These are phyloP conservation scores for Pseudogymnoascus sp. DNA, from an alignment of 2,329 filamentous ascomycete genomes.

Conservation along the genomic window DNA sequence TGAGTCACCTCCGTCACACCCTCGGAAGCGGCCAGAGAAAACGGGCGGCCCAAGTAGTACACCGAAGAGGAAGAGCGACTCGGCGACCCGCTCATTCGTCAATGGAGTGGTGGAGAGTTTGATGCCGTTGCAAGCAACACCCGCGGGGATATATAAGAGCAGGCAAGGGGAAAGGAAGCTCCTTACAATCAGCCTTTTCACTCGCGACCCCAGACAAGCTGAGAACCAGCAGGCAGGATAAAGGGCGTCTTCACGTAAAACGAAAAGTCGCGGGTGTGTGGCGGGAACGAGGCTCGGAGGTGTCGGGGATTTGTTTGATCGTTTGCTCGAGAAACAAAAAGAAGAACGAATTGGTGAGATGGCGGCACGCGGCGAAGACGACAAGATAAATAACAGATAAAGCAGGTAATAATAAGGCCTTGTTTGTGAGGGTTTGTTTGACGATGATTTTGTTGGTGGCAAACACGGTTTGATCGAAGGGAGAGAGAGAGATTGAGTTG, in stretches of 20 bases:
- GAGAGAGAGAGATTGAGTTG: not conserved
- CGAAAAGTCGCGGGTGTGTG: not conserved
- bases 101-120: not conserved
- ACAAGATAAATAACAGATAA: not conserved
- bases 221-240: not conserved
- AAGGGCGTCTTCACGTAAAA: not conserved
- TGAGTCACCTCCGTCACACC: conserved; percentile 7
- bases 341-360: conserved; percentile 1
- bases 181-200: not conserved
- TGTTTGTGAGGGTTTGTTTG: not conserved
- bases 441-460: not conserved
- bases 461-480: not conserved
- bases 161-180: not conserved
- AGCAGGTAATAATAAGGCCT: not conserved
- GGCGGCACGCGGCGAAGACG: not conserved
- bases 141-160: not conserved
- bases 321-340: not conserved
- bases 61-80: not conserved
- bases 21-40: not conserved
- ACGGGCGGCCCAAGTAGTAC: not conserved
- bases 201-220: not conserved
- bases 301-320: not conserved
- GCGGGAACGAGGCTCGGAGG: not conserved
- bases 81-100: conserved; percentile 5
- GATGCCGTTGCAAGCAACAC: not conserved